Evolutionary conservation across 73 alveolate genomes (phyloP).

Genomic region (Paramecium biaurelia): DNA sequence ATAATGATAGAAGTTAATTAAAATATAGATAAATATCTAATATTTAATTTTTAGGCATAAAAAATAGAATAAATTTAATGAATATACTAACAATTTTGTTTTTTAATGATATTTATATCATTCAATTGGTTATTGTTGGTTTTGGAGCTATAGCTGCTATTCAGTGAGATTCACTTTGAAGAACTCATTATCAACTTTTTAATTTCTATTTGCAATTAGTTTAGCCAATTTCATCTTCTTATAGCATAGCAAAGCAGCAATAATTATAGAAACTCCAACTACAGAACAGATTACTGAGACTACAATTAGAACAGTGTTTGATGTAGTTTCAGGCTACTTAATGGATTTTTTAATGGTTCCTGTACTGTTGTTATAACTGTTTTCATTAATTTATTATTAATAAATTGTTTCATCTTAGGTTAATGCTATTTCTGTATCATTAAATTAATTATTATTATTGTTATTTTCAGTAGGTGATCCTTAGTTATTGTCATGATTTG

Average conservation of each 20-base stretch:
- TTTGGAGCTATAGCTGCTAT: neutral
- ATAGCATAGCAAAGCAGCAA: neutral
- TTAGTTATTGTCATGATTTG: neutral
- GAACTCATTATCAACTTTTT: neutral
- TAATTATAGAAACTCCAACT: neutral
- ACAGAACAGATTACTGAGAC: neutral
- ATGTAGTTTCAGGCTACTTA: neutral
- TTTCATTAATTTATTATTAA: neutral
- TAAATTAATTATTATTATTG: neutral
- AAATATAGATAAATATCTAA: too few relatives aligned
- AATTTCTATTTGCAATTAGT: neutral
- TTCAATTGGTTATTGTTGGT: too few relatives aligned
- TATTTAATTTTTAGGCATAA: too few relatives aligned
- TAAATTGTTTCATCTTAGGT: neutral
- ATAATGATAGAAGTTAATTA: too few relatives aligned
- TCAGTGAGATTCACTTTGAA: neutral
- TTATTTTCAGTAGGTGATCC: neutral
- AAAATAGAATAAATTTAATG: too few relatives aligned
- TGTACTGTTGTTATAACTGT: neutral
- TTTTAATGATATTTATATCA: too few relatives aligned
- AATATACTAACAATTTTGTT: too few relatives aligned
- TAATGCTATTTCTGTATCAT: neutral
- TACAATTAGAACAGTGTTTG: neutral
- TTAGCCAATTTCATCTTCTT: neutral
- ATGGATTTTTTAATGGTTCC: neutral